Evolutionary conservation across 768 basidiomycete species (phyloP).

Genomic region (Chalciporus piperatus): DNA sequence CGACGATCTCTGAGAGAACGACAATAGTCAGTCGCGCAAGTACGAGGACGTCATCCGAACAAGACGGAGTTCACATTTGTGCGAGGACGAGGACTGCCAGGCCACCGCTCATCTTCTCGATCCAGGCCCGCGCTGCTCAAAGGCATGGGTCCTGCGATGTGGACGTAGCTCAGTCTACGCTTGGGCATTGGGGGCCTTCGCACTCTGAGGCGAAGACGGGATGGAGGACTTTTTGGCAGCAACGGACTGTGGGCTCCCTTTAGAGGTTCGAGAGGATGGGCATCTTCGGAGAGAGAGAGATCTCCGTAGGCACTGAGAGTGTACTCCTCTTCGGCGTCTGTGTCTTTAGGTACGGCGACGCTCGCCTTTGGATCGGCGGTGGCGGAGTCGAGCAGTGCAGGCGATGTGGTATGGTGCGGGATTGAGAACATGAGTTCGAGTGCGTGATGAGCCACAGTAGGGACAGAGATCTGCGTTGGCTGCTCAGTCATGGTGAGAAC

Average conservation of each 20-base stretch:
- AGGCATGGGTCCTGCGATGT: conserved; percentile 7
- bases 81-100: conserved; percentile 11
- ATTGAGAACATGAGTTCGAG: neutral
- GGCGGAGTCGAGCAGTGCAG: neutral
- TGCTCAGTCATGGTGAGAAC: neutral
- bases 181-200: conserved; percentile 28
- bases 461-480: neutral
- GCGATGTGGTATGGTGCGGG: neutral
- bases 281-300: conserved; percentile 39
- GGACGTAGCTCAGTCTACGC: conserved; percentile 15
- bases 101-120: conserved; percentile 12
- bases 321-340: conserved; percentile 34
- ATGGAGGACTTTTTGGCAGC: conserved; percentile 7
- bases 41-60: neutral
- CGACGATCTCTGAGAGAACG: conserved; percentile 1
- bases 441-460: neutral
- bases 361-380: neutral
- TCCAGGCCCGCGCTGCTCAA: neutral
- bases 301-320: conserved; percentile 45
- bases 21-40: neutral
- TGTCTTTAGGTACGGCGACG: neutral
- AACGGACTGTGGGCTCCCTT: neutral
- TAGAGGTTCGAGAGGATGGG: conserved; percentile 28
- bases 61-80: conserved; percentile 11
- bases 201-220: conserved; percentile 25